phyloP scores from a whole-genome alignment of 441 rosid species.

The Adansonia rubrostipa region DNA sequence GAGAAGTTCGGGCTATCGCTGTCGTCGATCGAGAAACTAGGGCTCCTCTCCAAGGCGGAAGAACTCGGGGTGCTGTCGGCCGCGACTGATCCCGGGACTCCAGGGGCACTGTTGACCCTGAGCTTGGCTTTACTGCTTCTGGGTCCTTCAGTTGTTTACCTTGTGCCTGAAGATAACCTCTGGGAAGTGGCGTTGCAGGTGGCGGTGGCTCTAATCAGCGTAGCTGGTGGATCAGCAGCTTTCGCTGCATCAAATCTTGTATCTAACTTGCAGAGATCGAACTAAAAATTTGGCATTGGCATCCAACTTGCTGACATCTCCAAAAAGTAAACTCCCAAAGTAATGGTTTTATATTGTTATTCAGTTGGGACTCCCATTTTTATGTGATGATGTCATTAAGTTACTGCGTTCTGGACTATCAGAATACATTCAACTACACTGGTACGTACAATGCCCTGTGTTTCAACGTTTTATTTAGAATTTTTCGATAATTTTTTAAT shows the following conservation, averaged over 20 bases:
- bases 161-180: conserved; percentile 76
- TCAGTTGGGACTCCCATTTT: neutral
- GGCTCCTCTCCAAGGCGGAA: conserved; percentile 88
- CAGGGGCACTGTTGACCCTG: conserved; percentile 56
- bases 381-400: neutral
- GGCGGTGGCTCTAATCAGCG: conserved; percentile 52
- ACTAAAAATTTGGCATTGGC: conserved; percentile 40
- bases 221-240: conserved; percentile 87
- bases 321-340: neutral
- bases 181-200: conserved; percentile 70
- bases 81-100: conserved; percentile 79
- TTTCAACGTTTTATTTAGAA: too few relatives aligned
- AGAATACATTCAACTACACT: neutral
- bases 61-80: conserved; percentile 84
- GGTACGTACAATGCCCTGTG: too few relatives aligned
- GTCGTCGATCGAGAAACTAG: conserved; percentile 82
- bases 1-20: conserved; percentile 84
- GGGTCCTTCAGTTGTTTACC: conserved; percentile 73
- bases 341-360: neutral
- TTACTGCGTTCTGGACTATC: neutral
- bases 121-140: conserved; percentile 72
- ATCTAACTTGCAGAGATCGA: conserved; percentile 81
- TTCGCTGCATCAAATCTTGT: conserved; percentile 82
- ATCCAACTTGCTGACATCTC: conserved; percentile 50
- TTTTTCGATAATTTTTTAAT: too few relatives aligned